phyloP scores from a whole-genome alignment of 2,329 filamentous ascomycete genomes.

The Coleophoma cylindrospora region DNA sequence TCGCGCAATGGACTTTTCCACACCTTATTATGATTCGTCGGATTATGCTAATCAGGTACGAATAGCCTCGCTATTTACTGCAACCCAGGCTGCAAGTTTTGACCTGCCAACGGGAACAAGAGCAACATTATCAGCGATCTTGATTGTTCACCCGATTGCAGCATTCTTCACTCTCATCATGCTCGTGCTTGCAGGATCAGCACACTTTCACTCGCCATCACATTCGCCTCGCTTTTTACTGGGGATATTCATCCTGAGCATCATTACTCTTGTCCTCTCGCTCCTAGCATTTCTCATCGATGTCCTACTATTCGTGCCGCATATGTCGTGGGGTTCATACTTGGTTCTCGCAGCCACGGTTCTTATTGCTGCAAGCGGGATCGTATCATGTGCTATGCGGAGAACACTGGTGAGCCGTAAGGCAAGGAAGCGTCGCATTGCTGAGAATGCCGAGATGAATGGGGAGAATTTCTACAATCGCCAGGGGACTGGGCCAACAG shows the following conservation, averaged over 20 bases:
- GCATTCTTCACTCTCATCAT: constrained; percentile 81
- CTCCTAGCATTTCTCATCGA: constrained; percentile 89
- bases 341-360: constrained; percentile 87
- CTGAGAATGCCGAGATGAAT: constrained; percentile 95
- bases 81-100: constrained; percentile 36
- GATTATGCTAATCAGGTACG: background rate
- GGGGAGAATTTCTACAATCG: constrained; percentile 86
- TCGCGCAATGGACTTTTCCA: background rate
- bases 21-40: too few species aligned
- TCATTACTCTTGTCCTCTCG: constrained; percentile 78
- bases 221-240: constrained; percentile 89
- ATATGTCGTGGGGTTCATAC: constrained; percentile 91
- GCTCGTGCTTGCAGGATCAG: constrained; percentile 70
- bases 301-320: constrained; percentile 89
- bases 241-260: constrained; percentile 76
- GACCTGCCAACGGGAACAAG: constrained; percentile 49
- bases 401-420: constrained; percentile 87
- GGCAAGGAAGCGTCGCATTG: constrained; percentile 86
- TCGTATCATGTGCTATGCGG: constrained; percentile 93
- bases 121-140: constrained; percentile 72
- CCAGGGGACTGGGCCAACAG: constrained; percentile 31
- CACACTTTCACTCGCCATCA: constrained; percentile 82
- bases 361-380: constrained; percentile 71
- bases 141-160: constrained; percentile 90
- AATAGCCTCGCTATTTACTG: constrained; percentile 20